A percentile compares a stretch with the other conserved stretches of the same genome.
phyloP scores from a whole-genome alignment of 2,329 filamentous ascomycete species.

The Paramyrothecium sp. region DNA sequence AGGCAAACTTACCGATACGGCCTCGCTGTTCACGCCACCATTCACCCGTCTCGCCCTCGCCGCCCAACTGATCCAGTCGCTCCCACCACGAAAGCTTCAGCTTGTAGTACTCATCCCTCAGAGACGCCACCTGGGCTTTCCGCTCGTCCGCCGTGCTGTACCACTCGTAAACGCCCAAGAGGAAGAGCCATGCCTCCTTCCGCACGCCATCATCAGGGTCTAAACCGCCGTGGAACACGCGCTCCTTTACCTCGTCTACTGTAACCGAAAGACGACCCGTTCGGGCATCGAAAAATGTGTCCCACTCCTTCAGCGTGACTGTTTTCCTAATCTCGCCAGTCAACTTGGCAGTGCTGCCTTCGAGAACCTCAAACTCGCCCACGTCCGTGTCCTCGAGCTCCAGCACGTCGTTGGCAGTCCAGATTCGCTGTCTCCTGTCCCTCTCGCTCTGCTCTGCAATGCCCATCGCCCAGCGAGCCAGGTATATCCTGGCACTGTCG shows the following conservation, averaged over 20 bases:
- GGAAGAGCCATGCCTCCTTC: slow-evolving; percentile 95
- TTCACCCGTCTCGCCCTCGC: slow-evolving; percentile 78
- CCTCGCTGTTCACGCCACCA: slow-evolving; percentile 96
- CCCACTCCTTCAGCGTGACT: slow-evolving; percentile 84
- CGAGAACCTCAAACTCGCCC: slow-evolving; percentile 92
- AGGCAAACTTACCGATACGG: slow-evolving; percentile 75
- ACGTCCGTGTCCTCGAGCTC: slow-evolving; percentile 94
- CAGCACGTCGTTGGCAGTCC: slow-evolving; percentile 88
- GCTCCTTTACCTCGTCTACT: slow-evolving; percentile 89
- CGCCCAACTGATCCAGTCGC: slow-evolving; percentile 77
- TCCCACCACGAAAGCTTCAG: slow-evolving; percentile 98
- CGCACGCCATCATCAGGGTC: slow-evolving; percentile 86
- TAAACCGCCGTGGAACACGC: slow-evolving; percentile 93
- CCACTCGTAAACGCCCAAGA: slow-evolving; percentile 92
- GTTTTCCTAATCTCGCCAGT: slow-evolving; percentile 74
- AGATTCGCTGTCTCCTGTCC: slow-evolving; percentile 82
- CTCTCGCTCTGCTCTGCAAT: slow-evolving; percentile 95
- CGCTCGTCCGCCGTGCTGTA: slow-evolving; percentile 85
- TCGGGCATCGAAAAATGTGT: slow-evolving; percentile 76
- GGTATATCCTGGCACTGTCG: slow-evolving; percentile 90
- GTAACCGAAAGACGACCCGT: slow-evolving; percentile 78
- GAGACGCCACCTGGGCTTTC: slow-evolving; percentile 76
- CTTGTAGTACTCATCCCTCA: slow-evolving; percentile 90
- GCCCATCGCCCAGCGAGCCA: slow-evolving; percentile 97
- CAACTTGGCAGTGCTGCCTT: slow-evolving; percentile 71